phyloP scores from a whole-genome alignment of 2,329 filamentous ascomycete species.

The Xylaria hypoxylon region DNA sequence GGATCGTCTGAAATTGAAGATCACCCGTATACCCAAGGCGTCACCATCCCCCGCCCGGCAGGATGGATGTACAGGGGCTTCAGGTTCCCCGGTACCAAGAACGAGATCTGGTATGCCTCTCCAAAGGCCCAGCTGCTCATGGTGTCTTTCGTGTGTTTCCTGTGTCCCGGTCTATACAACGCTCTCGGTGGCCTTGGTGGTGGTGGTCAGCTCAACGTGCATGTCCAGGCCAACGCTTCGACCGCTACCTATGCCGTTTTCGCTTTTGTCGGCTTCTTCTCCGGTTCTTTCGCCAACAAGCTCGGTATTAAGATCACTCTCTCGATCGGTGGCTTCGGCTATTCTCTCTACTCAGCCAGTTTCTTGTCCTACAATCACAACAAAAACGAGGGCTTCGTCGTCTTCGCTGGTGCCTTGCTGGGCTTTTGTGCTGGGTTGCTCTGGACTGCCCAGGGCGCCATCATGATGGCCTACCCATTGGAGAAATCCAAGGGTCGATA shows the following conservation, averaged over 20 bases:
- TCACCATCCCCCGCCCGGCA: slow-evolving; percentile 53
- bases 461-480: slow-evolving; percentile 90
- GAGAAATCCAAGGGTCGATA: slow-evolving; percentile 87
- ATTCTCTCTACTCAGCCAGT: slow-evolving; percentile 78
- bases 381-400: slow-evolving; percentile 74
- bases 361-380: slow-evolving; percentile 79
- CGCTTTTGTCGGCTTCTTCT: slow-evolving; percentile 73
- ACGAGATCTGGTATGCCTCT: slow-evolving; percentile 76
- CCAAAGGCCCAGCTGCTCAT: slow-evolving; percentile 78
- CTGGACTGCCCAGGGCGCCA: slow-evolving; percentile 85
- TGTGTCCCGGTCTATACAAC: slow-evolving; percentile 81
- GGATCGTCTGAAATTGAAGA: slow-evolving; percentile 30
- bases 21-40: slow-evolving; percentile 39
- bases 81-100: slow-evolving; percentile 60
- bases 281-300: slow-evolving; percentile 81
- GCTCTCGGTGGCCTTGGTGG: slow-evolving; percentile 74
- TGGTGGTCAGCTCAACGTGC: slow-evolving; percentile 67
- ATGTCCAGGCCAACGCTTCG: slow-evolving; percentile 69
- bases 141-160: slow-evolving; percentile 77
- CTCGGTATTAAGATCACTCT: slow-evolving; percentile 77
- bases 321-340: slow-evolving; percentile 79
- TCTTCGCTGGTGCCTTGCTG: slow-evolving; percentile 80
- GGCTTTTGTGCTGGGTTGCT: slow-evolving; percentile 83
- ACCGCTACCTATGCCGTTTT: slow-evolving; percentile 63
- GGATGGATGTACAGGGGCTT: slow-evolving; percentile 77